Evolutionary conservation across 2,329 filamentous ascomycete genomes (phyloP).

Genomic region (Fusarium tjaetaba): DNA sequence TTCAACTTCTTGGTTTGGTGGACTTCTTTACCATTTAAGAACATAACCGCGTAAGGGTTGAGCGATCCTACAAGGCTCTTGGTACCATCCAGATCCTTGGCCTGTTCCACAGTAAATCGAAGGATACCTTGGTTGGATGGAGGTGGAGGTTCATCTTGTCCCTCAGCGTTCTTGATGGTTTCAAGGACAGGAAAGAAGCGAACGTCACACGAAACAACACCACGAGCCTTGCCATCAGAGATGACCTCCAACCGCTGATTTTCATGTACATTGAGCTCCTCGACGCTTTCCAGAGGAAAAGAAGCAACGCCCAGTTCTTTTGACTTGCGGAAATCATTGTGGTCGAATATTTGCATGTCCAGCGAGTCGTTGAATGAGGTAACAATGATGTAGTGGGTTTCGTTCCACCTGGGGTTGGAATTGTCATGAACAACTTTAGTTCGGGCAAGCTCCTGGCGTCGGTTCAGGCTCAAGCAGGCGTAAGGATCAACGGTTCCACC

Average conservation of each 20-base stretch:
- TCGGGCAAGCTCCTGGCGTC: constrained; percentile 80
- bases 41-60: constrained; percentile 87
- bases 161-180: constrained; percentile 75
- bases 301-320: constrained; percentile 91
- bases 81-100: constrained; percentile 91
- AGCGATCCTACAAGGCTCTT: constrained; percentile 93
- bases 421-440: constrained; percentile 91
- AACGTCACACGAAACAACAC: constrained; percentile 81
- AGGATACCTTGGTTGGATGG: constrained; percentile 94
- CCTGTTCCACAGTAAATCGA: constrained; percentile 92
- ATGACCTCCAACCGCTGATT: constrained; percentile 87
- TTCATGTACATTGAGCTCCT: constrained; percentile 80
- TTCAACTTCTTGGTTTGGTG: constrained; percentile 93
- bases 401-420: constrained; percentile 90
- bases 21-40: constrained; percentile 92
- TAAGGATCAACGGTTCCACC: constrained; percentile 93
- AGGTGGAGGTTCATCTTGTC: constrained; percentile 81
- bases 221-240: constrained; percentile 84
- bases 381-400: constrained; percentile 95
- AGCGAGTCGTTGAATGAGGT: constrained; percentile 90
- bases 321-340: constrained; percentile 95
- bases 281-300: constrained; percentile 84
- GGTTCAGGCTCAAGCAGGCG: constrained; percentile 84
- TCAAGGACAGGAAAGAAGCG: constrained; percentile 95
- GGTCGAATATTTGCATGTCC: constrained; percentile 87